Evolutionary conservation across 441 rosid genomes (phyloP).

Genomic region (Mallotus repandus): DNA sequence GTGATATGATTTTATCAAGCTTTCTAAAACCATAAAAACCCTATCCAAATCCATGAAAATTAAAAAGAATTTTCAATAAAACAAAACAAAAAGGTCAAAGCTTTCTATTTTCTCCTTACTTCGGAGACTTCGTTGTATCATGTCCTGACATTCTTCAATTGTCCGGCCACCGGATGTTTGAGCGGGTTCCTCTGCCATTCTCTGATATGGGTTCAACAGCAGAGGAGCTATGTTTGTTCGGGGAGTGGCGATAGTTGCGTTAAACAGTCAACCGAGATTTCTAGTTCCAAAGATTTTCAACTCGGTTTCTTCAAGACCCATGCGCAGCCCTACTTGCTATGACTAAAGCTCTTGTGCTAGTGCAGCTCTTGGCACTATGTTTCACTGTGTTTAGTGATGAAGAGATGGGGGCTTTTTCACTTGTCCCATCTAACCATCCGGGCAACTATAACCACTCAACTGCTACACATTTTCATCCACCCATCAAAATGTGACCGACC

Average conservation of each 20-base stretch:
- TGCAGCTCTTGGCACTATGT: too few species aligned
- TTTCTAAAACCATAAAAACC: background rate
- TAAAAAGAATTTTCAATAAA: background rate
- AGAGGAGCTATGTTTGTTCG: background rate
- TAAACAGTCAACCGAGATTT: too few species aligned
- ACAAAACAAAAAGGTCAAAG: background rate
- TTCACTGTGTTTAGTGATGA: too few species aligned
- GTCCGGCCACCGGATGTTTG: conserved; percentile 30
- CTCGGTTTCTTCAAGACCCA: too few species aligned
- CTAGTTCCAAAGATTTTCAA: too few species aligned
- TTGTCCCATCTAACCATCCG: too few species aligned
- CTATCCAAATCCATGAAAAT: conserved; percentile 12
- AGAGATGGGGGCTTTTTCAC: too few species aligned
- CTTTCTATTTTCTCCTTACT: conserved; percentile 29
- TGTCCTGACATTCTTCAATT: conserved; percentile 43
- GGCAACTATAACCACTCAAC: too few species aligned
- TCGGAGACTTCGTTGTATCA: conserved; percentile 53
- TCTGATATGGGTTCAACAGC: background rate
- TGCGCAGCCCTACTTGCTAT: too few species aligned
- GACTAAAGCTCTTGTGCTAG: too few species aligned
- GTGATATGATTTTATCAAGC: background rate
- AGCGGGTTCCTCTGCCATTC: conserved; percentile 35
- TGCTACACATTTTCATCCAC: too few species aligned
- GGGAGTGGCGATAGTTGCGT: background rate
- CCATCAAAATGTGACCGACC: too few species aligned